phyloP scores from a whole-genome alignment of 148 eudicot species.

The Chenopodium formosanum region DNA sequence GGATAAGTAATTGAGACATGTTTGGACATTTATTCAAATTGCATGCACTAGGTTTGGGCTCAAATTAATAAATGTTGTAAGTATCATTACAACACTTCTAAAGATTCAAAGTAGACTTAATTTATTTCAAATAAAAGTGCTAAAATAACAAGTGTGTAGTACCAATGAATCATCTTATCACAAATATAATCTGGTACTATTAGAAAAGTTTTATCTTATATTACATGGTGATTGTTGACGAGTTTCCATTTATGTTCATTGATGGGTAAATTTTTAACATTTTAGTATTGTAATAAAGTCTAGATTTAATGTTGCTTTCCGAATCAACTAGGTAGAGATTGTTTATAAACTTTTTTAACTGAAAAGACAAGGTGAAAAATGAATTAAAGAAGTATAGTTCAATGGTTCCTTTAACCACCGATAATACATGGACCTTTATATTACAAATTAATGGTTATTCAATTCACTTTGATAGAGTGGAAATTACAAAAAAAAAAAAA shows the following conservation, averaged over 20 bases:
- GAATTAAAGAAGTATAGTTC: not conserved
- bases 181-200: not conserved
- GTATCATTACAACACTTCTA: not conserved
- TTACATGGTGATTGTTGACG: not conserved
- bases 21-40: no score
- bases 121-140: not conserved
- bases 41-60: not conserved
- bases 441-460: not conserved
- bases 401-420: not conserved
- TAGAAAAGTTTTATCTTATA: not conserved
- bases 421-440: not conserved
- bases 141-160: not conserved
- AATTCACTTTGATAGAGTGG: not conserved
- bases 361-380: not conserved
- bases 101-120: not conserved
- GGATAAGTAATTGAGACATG: no score
- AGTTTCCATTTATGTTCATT: not conserved
- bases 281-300: not conserved
- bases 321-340: not conserved
- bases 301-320: not conserved
- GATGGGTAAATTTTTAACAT: not conserved
- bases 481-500: not conserved
- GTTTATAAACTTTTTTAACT: not conserved
- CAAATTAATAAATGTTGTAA: not conserved
- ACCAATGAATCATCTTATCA: not conserved